A percentile compares a stretch with the other conserved stretches of the same genome.
These are phyloP conservation scores for Jamesozyma piceae DNA, from an alignment of 805 yeast genomes.

Conservation along the genomic window DNA sequence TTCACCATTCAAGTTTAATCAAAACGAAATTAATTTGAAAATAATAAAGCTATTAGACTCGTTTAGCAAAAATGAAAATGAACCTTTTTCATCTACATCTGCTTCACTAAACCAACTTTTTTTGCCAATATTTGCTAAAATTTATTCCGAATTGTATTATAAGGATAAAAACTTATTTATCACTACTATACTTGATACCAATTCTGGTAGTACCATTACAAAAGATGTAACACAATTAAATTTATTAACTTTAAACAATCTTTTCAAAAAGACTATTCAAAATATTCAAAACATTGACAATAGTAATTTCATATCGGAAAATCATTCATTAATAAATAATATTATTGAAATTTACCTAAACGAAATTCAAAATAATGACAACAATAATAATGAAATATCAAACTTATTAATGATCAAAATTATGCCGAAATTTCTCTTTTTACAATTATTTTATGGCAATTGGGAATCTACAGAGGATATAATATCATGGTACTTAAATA, in stretches of 20 bases:
- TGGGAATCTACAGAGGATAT: conserved; percentile 40
- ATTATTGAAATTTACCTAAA: background rate
- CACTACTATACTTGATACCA: background rate
- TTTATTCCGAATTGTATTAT: conserved; percentile 26
- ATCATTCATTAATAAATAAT: background rate
- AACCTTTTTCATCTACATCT: background rate
- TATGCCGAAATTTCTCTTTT: conserved; percentile 19
- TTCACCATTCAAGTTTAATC: conserved; percentile 61
- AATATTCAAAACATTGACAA: background rate
- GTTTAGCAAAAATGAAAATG: conserved; percentile 23
- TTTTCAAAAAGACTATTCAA: conserved; percentile 8
- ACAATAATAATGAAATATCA: background rate
- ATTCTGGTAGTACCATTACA: background rate
- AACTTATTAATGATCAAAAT: conserved; percentile 8
- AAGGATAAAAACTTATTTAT: conserved; percentile 18
- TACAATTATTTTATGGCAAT: conserved; percentile 19
- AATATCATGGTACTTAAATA: conserved; percentile 38
- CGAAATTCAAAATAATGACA: background rate
- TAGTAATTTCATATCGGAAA: background rate
- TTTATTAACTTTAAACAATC: conserved; percentile 13
- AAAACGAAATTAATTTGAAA: conserved; percentile 29
- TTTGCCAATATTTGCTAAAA: conserved; percentile 24
- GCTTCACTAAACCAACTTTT: conserved; percentile 34
- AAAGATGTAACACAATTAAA: conserved; percentile 1
- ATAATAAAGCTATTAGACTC: conserved; percentile 21